Evolutionary conservation across 192 early-diverging fungal genomes (phyloP), one percentile per base, ranked within the genome.

Genomic region (Piromyces finnis): DNA sequence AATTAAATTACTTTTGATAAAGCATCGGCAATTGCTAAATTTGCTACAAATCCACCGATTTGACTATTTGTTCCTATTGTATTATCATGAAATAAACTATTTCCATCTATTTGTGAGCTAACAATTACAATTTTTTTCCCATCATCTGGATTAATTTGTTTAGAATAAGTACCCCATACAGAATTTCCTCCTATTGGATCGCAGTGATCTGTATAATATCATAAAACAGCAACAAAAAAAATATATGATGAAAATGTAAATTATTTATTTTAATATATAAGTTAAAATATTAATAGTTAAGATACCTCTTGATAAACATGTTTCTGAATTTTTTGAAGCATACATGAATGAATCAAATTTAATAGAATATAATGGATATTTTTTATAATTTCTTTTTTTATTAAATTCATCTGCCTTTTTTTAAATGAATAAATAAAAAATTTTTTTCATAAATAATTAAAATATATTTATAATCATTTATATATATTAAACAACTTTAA

Each of bases 291-390:
- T n/a, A n/a, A n/a, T n/a, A n/a, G n/a, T n/a, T n/a, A n/a, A n/a
- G n/a, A 32, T 84, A 90, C 93, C 88, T 87, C 92, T 83, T 82
- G 90, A 84, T 17, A 95, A 85, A 83, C 94, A 95, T 3, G 91
- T 89, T 11, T 79, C 83, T 12, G 92, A 81, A 86, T 95, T 85
- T 30, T 86, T 80, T 28, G 91, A 91, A 2, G 88, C 91, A 80
- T 83, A 92, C 92, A 94, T 94, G 68, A 90, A 87, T 29, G 88
- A 86, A 77, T 91, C 83, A 79, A 95, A 92, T 82, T 95, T 87
- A 35, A 93, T 85, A 0, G 91, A 83, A 85, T 92, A 89, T 12
- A 94, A 82, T 12, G 92, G 94, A 81, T 90, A 94, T 5, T 82
- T 79, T 27, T n/a, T 78, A 81, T 92, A 94, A 1, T 82, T 77